These are phyloP conservation scores for Tuber microsphaerosporum DNA, from an alignment of 495 filamentous ascomycete genomes.

Conservation along the genomic window DNA sequence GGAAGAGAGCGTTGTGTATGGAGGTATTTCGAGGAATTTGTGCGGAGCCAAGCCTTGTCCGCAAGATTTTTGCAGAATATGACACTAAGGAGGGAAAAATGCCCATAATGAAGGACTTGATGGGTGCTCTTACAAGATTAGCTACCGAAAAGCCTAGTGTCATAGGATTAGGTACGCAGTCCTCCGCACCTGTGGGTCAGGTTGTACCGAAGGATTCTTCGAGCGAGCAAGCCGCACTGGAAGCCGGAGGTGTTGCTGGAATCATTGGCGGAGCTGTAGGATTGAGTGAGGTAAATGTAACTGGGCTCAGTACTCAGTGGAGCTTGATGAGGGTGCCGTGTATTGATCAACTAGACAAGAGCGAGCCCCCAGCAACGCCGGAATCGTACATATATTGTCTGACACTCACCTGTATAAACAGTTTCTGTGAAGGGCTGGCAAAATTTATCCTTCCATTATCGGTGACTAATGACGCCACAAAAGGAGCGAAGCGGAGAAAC, in stretches of 20 bases:
- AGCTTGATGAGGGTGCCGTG: conserved; percentile 81
- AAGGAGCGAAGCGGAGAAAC: conserved; percentile 23
- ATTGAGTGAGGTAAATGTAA: conserved; percentile 55
- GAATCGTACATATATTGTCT: conserved; percentile 92
- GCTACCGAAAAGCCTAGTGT: conserved; percentile 81
- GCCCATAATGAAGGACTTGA: conserved; percentile 68
- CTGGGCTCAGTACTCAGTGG: conserved; percentile 82
- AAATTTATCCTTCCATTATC: conserved; percentile 88
- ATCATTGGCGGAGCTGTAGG: conserved; percentile 73
- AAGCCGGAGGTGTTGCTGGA: conserved; percentile 79
- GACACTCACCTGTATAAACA: conserved; percentile 77
- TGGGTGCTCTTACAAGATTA: conserved; percentile 74
- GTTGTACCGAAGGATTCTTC: conserved; percentile 47
- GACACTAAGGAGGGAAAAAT: conserved; percentile 68
- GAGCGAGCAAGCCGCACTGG: conserved; percentile 75
- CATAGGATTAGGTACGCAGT: conserved; percentile 82
- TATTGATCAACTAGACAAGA: conserved; percentile 89
- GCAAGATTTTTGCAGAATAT: conserved; percentile 72
- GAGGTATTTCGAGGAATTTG: conserved; percentile 82
- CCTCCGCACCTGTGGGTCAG: conserved; percentile 58
- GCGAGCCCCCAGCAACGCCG: conserved; percentile 70
- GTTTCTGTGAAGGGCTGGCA: conserved; percentile 81
- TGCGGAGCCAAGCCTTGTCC: conserved; percentile 64
- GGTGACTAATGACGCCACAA: conserved; percentile 56
- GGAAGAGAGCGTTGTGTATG: conserved; percentile 86